Base-by-base conservation (phyloP, 192 early-diverging fungal genomes). In the Funneliformis mosseae region DNA sequence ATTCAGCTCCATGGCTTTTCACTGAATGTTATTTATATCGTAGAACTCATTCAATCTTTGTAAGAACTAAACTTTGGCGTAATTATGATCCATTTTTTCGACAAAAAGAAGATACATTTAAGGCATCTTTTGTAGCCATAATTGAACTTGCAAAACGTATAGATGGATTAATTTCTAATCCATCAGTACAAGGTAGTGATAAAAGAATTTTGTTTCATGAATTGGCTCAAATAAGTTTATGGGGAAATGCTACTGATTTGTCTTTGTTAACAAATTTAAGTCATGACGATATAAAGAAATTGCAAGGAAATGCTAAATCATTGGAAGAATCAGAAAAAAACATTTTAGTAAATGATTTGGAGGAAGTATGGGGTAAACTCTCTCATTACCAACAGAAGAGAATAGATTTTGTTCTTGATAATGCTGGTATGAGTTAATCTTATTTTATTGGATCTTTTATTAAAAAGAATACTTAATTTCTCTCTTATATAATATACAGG, bases 201-300 rank as follows among this genome's bases (percentile, higher is more conserved):
- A 77, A 81, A 28, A 28, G 86, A 23, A 63, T 91, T 69, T 83
- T 88, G 8, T 94, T 94, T 78, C 85, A 89, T 80, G 94, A 94
- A 80, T 80, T 95, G 81, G 81, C 89, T 42, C 90, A 93, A 82
- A 88, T 95, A 41, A 93, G 89, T 33, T 84, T 98, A 62, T 98
- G 96, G 96, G 96, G 96, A 5, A 98, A 98, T 87, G 92, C 93
- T 42, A 92, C 92, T 0, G 96, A 96, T 74, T 83, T 96, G 71
- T 94, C 93, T 67, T 88, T 98, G 78, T 84, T 95, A 64, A 88
- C 91, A 1, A 90, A 94, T 74, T 89, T 94, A 48, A 89, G 85
- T 60, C 82, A 88, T 72, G 91, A 89, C 46, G 91, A 91, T 23
- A 87, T 96, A 16, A 88, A 93, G 68, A 90, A 90, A 72, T 87